Conservation (phyloP, 805 yeast genomes). For the Maudiozyma pseudohumilis region DNA sequence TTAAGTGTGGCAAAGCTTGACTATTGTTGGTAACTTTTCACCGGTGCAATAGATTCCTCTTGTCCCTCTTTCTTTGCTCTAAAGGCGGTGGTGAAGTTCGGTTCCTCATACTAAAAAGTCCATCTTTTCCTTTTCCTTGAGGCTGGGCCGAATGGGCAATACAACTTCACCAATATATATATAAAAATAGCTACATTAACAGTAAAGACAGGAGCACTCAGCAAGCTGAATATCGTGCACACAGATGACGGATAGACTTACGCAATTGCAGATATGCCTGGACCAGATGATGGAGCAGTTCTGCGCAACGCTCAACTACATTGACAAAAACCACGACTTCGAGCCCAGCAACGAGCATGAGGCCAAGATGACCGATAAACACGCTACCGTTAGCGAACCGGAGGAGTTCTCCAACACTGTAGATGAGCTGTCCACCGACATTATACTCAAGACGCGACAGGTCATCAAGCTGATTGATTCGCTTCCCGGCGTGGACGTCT, state of each 20-base stretch:
- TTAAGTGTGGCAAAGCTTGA: no score
- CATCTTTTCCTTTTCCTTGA: neutral
- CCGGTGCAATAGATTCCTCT: no score
- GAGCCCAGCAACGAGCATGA: conserved; percentile 38
- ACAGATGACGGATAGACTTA: conserved; percentile 77
- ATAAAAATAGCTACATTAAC: no score
- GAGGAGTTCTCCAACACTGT: conserved; percentile 40
- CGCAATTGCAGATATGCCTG: conserved; percentile 81
- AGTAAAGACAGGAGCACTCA: no score
- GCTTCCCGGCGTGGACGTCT: conserved; percentile 85
- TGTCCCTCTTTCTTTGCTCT: no score
- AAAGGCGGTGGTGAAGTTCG: no score
- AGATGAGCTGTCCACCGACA: conserved; percentile 74
- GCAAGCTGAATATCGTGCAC: no score
- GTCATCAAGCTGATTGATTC: conserved; percentile 77
- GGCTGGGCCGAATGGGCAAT: no score
- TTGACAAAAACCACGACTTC: conserved; percentile 66
- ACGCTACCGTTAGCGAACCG: conserved; percentile 43
- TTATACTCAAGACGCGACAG: conserved; percentile 78
- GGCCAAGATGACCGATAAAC: conserved; percentile 52
- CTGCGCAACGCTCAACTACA: conserved; percentile 66
- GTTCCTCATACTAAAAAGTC: no score
- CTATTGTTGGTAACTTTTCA: no score
- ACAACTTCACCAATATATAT: no score
- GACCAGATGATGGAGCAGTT: conserved; percentile 74